Percentiles rank a stretch among this genome's conserved stretches.
Conservation (phyloP, 2,329 filamentous ascomycete genomes). For the Claviceps digitariae region DNA sequence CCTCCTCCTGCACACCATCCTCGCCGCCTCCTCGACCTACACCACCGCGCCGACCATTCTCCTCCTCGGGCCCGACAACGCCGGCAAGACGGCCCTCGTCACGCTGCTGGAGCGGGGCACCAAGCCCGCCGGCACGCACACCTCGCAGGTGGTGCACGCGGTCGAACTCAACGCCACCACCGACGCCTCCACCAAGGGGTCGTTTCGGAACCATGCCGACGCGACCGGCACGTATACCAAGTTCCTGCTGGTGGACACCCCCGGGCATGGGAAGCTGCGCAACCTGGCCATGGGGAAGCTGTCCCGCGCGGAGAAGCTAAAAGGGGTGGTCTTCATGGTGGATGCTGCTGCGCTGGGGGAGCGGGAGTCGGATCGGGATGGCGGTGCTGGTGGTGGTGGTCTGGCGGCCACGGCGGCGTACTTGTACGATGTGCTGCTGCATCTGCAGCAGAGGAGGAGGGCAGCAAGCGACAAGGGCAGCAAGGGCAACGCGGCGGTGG, state of each 20-base stretch:
- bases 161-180: constrained; percentile 43
- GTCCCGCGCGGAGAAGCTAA: constrained; percentile 34
- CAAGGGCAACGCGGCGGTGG: constrained; percentile 23
- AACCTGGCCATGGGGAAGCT: constrained; percentile 47
- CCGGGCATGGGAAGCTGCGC: constrained; percentile 89
- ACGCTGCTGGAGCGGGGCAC: constrained; percentile 53
- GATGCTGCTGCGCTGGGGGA: constrained; percentile 60
- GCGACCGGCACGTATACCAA: constrained; percentile 45
- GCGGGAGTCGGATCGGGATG: constrained; percentile 24
- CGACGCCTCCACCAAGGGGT: constrained; percentile 26
- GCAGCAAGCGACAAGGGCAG: constrained; percentile 17
- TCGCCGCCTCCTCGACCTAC: constrained; percentile 54
- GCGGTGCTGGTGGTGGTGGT: constrained; percentile 7
- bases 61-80: constrained; percentile 65
- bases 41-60: constrained; percentile 63
- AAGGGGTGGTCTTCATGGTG: constrained; percentile 75
- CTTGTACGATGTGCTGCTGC: constrained; percentile 76
- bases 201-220: constrained; percentile 43
- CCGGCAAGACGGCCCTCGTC: constrained; percentile 81
- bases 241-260: constrained; percentile 75
- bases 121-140: constrained; percentile 35
- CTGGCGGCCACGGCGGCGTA: constrained; percentile 68
- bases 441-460: constrained; percentile 59
- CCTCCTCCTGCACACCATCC: constrained; percentile 60
- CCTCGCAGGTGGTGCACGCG: constrained; percentile 34